A percentile compares a stretch with the other conserved stretches of the same genome.
phyloP scores from a whole-genome alignment of 2,329 filamentous ascomycete species.

The Lachnellula willkommii region DNA sequence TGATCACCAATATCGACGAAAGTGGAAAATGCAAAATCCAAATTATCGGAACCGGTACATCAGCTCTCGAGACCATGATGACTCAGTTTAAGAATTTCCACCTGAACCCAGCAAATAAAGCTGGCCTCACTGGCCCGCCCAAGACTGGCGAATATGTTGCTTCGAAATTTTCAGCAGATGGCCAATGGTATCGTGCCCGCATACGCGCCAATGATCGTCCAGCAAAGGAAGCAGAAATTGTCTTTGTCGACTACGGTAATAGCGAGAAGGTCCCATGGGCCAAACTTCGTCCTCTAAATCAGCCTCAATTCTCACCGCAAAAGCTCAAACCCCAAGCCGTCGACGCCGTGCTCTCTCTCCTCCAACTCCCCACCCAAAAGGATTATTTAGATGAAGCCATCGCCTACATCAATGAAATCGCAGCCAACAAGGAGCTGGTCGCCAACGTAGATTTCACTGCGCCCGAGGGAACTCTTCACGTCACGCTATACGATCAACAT shows the following conservation, averaged over 20 bases:
- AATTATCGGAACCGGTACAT: conserved; percentile 79
- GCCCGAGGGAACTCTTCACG: conserved; percentile 74
- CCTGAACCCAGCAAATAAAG: conserved; percentile 73
- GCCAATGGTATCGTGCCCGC: conserved; percentile 89
- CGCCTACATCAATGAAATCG: conserved; percentile 67
- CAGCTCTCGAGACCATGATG: conserved; percentile 82
- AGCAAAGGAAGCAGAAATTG: conserved; percentile 79
- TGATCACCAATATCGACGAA: conserved; percentile 83
- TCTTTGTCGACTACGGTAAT: conserved; percentile 97
- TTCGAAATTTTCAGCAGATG: conserved; percentile 83
- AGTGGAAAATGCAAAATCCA: conserved; percentile 85
- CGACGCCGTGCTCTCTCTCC: conserved; percentile 80
- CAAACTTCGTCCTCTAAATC: conserved; percentile 72
- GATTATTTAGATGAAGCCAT: conserved; percentile 83
- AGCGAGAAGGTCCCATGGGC: conserved; percentile 83
- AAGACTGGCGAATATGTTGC: conserved; percentile 90
- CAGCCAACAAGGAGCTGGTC: conserved; percentile 71
- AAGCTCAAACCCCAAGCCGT: conserved; percentile 83
- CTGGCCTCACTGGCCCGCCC: conserved; percentile 66
- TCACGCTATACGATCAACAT: conserved; percentile 81
- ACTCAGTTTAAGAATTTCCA: conserved; percentile 88
- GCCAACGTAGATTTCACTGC: conserved; percentile 86
- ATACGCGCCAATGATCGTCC: conserved; percentile 90
- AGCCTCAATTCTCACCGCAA: conserved; percentile 71
- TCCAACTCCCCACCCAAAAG: conserved; percentile 75